phyloP scores from a whole-genome alignment of 73 alveolate species.

The Urostyla sp. region DNA sequence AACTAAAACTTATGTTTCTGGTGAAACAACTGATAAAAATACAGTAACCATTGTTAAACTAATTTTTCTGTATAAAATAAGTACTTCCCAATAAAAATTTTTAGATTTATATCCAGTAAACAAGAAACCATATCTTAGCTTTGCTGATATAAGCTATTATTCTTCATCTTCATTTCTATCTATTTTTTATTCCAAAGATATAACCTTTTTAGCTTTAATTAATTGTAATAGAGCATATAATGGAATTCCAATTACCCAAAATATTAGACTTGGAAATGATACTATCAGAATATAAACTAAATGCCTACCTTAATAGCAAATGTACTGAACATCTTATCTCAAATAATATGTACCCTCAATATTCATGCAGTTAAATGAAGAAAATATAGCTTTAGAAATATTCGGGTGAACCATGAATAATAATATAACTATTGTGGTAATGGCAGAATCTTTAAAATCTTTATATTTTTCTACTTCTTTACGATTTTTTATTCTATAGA shows the following conservation, averaged over 20 bases:
- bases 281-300: slow-evolving; percentile 9
- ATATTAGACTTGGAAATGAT: slow-evolving; percentile 57
- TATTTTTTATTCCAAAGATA: neutral
- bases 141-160: neutral
- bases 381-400: slow-evolving; percentile 57
- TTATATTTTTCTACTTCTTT: neutral
- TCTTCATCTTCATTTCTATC: neutral
- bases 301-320: slow-evolving; percentile 60
- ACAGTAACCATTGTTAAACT: slow-evolving; percentile 42
- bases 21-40: slow-evolving; percentile 44
- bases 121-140: slow-evolving; percentile 52
- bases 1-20: slow-evolving; percentile 64
- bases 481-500: neutral
- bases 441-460: slow-evolving; percentile 42
- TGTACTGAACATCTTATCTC: slow-evolving; percentile 16
- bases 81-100: slow-evolving; percentile 64
- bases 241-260: slow-evolving; percentile 78
- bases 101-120: slow-evolving; percentile 9
- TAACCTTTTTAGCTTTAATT: slow-evolving; percentile 10
- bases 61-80: slow-evolving; percentile 62
- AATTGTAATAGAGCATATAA: slow-evolving; percentile 30
- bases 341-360: slow-evolving; percentile 43
- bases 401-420: slow-evolving; percentile 71
- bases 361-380: slow-evolving; percentile 53
- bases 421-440: slow-evolving; percentile 55